Percentiles rank a stretch among this genome's conserved stretches.
Conservation (phyloP, 345 rosid species). For the Orychophragmus violaceus region DNA sequence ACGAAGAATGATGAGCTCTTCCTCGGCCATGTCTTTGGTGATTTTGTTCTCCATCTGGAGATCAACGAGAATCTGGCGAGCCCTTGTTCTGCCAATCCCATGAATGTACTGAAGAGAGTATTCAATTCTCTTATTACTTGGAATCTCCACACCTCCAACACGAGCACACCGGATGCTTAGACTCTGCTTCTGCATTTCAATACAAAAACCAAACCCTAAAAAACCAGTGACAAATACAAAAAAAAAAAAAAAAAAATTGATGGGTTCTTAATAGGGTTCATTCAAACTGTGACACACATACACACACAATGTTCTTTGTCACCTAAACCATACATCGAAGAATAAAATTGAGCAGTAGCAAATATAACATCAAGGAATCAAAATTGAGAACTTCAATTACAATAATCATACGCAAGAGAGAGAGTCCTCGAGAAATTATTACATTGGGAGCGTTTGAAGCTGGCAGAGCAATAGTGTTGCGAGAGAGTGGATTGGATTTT, state of each 20-base stretch:
- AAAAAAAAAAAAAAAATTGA: no score
- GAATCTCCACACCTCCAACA: slow-evolving; percentile 93
- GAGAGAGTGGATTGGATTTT: slow-evolving; percentile 29
- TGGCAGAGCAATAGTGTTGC: slow-evolving; percentile 41
- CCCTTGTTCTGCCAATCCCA: slow-evolving; percentile 71
- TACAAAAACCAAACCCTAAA: not conserved
- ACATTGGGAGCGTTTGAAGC: slow-evolving; percentile 42
- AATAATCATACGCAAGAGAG: not conserved
- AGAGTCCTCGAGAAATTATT: not conserved
- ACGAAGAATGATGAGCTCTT: slow-evolving; percentile 68
- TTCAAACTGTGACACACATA: not conserved
- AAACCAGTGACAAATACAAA: not conserved
- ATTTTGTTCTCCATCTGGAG: slow-evolving; percentile 72
- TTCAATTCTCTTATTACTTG: slow-evolving; percentile 69
- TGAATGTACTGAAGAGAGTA: slow-evolving; percentile 89
- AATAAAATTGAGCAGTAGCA: not conserved
- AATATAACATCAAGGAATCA: not conserved
- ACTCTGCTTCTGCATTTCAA: slow-evolving; percentile 37
- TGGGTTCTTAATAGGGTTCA: not conserved
- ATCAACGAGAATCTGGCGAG: slow-evolving; percentile 67
- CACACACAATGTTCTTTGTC: not conserved
- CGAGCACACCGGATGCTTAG: slow-evolving; percentile 66
- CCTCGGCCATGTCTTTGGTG: slow-evolving; percentile 83
- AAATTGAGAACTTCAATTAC: not conserved
- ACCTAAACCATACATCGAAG: not conserved